Conservation (phyloP, 345 rosid species). For the Cardamine resedifolia region DNA sequence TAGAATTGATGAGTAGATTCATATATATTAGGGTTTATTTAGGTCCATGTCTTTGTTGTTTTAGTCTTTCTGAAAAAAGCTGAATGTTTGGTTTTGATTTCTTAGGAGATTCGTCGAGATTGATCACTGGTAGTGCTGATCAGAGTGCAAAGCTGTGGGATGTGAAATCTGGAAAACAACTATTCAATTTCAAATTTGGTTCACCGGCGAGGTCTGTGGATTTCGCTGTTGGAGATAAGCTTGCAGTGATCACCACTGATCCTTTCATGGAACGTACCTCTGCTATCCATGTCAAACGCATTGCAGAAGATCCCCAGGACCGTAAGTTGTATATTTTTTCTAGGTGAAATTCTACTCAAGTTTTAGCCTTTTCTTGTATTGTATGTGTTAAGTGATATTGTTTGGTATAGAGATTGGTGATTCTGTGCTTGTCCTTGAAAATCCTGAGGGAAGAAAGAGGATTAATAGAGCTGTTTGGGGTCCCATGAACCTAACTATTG, state of each 20-base stretch:
- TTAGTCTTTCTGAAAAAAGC: background rate
- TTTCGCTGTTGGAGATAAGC: constrained; percentile 79
- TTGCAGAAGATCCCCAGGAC: constrained; percentile 60
- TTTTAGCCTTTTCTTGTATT: background rate
- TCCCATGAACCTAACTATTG: constrained; percentile 71
- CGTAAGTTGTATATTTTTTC: constrained; percentile 48
- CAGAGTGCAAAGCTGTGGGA: constrained; percentile 89
- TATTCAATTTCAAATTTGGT: constrained; percentile 66
- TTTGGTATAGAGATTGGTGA: constrained; percentile 59
- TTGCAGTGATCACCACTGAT: constrained; percentile 87
- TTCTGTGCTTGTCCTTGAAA: constrained; percentile 62
- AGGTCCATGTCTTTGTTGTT: background rate
- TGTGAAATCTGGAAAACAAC: constrained; percentile 66
- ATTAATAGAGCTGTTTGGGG: constrained; percentile 98
- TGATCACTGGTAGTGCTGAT: constrained; percentile 94
- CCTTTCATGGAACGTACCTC: constrained; percentile 89
- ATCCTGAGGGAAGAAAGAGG: constrained; percentile 67
- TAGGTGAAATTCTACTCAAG: background rate
- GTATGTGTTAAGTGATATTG: background rate
- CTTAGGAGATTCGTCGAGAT: constrained; percentile 68
- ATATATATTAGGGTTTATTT: constrained; percentile 1
- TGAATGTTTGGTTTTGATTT: background rate
- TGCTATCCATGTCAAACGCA: constrained; percentile 82
- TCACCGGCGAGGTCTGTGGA: constrained; percentile 92
- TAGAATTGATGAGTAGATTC: background rate